phyloP scores from a whole-genome alignment of 495 filamentous ascomycete species.

The Trichoderma parareesei region DNA sequence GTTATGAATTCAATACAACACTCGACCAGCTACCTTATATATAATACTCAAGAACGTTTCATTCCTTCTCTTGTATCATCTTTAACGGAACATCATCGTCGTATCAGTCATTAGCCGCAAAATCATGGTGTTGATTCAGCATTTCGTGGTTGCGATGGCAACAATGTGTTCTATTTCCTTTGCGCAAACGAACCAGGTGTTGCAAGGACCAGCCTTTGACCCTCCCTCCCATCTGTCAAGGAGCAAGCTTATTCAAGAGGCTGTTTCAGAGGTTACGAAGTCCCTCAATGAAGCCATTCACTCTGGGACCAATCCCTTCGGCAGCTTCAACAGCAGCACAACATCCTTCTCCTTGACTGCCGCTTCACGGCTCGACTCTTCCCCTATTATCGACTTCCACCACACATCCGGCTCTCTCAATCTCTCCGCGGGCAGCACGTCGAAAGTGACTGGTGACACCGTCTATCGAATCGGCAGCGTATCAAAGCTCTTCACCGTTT shows the following conservation, averaged over 20 bases:
- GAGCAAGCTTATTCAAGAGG: neutral
- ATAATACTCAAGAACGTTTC: neutral
- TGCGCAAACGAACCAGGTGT: neutral
- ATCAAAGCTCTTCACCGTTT: conserved; percentile 2
- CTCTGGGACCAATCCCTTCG: neutral
- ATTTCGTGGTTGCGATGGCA: neutral
- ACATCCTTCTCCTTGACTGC: neutral
- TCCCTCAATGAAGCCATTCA: neutral
- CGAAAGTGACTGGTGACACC: neutral
- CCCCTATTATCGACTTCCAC: neutral
- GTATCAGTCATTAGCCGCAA: neutral
- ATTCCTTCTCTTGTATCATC: neutral
- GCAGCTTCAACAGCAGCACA: neutral
- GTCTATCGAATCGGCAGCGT: conserved; percentile 9
- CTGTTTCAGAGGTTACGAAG: neutral
- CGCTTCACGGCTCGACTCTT: neutral
- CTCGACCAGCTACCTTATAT: neutral
- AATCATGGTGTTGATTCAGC: neutral
- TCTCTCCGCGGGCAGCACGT: neutral
- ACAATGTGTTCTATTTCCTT: neutral
- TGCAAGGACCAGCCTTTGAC: neutral
- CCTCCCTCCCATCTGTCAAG: neutral
- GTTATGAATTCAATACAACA: neutral
- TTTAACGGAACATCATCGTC: neutral
- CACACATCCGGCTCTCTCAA: neutral